Evolutionary conservation across 768 basidiomycete genomes (phyloP).

Genomic region (Rhizopogon salebrosus): DNA sequence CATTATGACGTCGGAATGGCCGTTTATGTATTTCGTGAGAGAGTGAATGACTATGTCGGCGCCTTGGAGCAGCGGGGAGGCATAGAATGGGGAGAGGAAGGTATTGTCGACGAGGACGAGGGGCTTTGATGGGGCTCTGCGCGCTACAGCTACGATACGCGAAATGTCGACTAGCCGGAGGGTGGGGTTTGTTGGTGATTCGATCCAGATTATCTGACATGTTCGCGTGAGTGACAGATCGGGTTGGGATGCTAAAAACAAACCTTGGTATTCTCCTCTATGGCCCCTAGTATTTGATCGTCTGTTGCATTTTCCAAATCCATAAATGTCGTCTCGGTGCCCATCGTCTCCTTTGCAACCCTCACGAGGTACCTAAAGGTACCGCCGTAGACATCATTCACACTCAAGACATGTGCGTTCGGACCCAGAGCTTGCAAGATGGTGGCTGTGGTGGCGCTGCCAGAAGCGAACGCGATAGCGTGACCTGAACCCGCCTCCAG

Average conservation of each 20-base stretch:
- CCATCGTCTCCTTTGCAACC: slow-evolving; percentile 60
- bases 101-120: slow-evolving; percentile 92
- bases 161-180: slow-evolving; percentile 80
- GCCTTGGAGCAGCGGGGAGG: slow-evolving; percentile 76
- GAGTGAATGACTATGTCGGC: slow-evolving; percentile 86
- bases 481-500: slow-evolving; percentile 71
- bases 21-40: slow-evolving; percentile 89
- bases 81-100: slow-evolving; percentile 89
- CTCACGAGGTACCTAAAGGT: slow-evolving; percentile 79
- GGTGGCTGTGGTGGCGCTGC: slow-evolving; percentile 82
- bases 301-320: slow-evolving; percentile 73
- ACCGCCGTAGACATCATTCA: slow-evolving; percentile 94
- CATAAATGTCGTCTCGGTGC: slow-evolving; percentile 69
- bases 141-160: slow-evolving; percentile 62
- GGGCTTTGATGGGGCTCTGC: slow-evolving; percentile 57
- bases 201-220: slow-evolving; percentile 84
- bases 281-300: slow-evolving; percentile 54
- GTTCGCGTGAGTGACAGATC: background rate
- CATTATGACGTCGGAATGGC: slow-evolving; percentile 92
- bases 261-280: slow-evolving; percentile 80
- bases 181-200: slow-evolving; percentile 93
- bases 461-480: slow-evolving; percentile 79
- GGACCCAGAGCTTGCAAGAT: slow-evolving; percentile 72
- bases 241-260: slow-evolving; percentile 11
- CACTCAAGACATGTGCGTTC: slow-evolving; percentile 74